Evolutionary conservation across 352 stramenopile genomes (phyloP), one percentile per base, ranked within the genome.

Genomic region (Blastocystis sp.): DNA sequence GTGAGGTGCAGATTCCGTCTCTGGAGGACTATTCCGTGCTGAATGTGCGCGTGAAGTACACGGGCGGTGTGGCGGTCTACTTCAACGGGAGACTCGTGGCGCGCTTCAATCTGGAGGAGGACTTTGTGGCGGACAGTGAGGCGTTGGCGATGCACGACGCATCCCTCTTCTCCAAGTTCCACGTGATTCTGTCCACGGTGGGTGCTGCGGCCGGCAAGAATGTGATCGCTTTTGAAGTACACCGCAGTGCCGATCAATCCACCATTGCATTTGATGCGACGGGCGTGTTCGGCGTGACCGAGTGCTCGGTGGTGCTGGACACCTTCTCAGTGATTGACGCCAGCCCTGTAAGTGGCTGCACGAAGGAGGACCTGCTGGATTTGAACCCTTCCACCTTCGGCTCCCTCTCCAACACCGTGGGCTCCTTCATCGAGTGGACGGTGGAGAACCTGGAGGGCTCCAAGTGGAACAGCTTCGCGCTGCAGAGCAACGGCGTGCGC

Each of bases 31-130:
- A 84, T 28, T 59, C 68, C 11, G 74, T 84, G 24, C 60, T 84
- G 52, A 88, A 88, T 63, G 21, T 79, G 0, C 45, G 64, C 34
- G 24, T 62, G 45, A 74, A 70, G 52, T 88, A 68, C 66, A n/a
- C 78, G 21, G 78, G 64, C 34, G 78, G 78, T 63, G 28, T 88
- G 64, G 62, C 61, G 19, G 78, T n/a, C 24, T 88, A 88, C 78
- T 61, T 88, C 1, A 88, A 88, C 38, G 78, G 60, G 21, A 77
- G 66, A 3, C 78, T 34, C 1, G 68, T 88, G 17, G 64, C 28
- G 28, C 68, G 64, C 21, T 87, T 76, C 40, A 87, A 87, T 79
- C 40, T 87, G 6, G 38, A 57, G 24, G 76, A 48, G 10, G 10
- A 74, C 60, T 87, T 78, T 17, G 65, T 60, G 42, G 24, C 76